Percentiles rank a stretch among this genome's conserved stretches.
Conservation (phyloP, 352 stramenopile genomes). For the Phytophthora pinifolia region DNA sequence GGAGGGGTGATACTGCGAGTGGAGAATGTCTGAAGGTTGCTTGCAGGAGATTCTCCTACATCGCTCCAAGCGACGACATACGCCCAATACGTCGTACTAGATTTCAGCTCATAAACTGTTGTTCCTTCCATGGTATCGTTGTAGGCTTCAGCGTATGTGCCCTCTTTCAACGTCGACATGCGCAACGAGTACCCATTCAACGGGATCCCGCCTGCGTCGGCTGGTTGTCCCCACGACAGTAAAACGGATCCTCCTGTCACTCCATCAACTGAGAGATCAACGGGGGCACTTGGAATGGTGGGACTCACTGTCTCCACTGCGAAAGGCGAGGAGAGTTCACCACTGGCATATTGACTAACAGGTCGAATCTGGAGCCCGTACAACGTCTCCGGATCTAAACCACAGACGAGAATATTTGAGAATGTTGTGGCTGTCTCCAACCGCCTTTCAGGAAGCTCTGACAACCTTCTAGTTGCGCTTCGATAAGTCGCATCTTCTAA, state of each 20-base stretch:
- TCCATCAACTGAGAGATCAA: conserved; percentile 8
- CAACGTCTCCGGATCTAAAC: conserved; percentile 49
- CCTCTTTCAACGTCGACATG: conserved; percentile 18
- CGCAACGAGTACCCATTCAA: conserved; percentile 40
- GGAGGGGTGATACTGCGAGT: conserved; percentile 33
- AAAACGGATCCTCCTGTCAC: conserved; percentile 42
- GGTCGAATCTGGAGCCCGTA: conserved; percentile 56
- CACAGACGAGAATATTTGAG: conserved; percentile 32
- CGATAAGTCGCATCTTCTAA: conserved; percentile 5
- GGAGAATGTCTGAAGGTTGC: conserved; percentile 12
- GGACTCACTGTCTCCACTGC: conserved; percentile 29
- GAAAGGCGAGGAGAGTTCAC: conserved; percentile 27
- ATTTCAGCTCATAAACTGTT: conserved; percentile 26
- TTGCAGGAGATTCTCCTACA: conserved; percentile 35
- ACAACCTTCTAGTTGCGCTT: conserved; percentile 19
- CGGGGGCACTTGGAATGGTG: conserved; percentile 36
- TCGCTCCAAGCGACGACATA: conserved; percentile 39
- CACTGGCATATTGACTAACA: conserved; percentile 32
- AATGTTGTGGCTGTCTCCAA: conserved; percentile 6
- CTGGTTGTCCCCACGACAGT: conserved; percentile 40
- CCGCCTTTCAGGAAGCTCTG: conserved; percentile 6
- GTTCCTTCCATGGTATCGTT: conserved; percentile 25
- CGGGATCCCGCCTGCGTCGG: conserved; percentile 46
- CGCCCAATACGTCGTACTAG: conserved; percentile 46
- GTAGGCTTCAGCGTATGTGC: conserved; percentile 28